These are phyloP conservation scores for Sugiyamaella qingdaonensis DNA, from an alignment of 805 yeast species.

Conservation along the genomic window DNA sequence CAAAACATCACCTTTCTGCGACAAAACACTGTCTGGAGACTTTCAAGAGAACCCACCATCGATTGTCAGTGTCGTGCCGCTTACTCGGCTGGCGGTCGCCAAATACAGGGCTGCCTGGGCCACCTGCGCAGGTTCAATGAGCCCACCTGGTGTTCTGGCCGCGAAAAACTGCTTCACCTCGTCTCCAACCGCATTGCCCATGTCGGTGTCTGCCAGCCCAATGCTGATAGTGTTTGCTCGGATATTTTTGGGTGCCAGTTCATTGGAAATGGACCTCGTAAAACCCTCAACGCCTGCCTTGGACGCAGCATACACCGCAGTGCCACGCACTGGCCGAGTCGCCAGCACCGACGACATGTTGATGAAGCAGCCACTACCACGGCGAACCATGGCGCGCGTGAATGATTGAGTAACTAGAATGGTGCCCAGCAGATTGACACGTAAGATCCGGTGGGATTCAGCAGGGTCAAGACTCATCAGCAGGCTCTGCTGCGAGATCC, in stretches of 20 bases:
- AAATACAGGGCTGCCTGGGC: slow-evolving; percentile 23
- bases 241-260: slow-evolving; percentile 48
- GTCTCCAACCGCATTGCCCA: slow-evolving; percentile 32
- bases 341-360: slow-evolving; percentile 68
- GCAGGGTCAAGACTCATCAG: slow-evolving; percentile 40
- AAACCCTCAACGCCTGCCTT: slow-evolving; percentile 69
- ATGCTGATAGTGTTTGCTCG: slow-evolving; percentile 66
- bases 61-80: slow-evolving; percentile 15
- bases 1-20: no score
- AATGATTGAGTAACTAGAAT: slow-evolving; percentile 54
- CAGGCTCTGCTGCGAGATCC: slow-evolving; percentile 55
- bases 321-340: slow-evolving; percentile 44
- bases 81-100: slow-evolving; percentile 15
- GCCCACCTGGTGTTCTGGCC: slow-evolving; percentile 9
- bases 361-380: slow-evolving; percentile 41
- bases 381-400: slow-evolving; percentile 47
- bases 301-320: slow-evolving; percentile 62
- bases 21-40: no score
- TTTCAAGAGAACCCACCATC: slow-evolving; percentile 20
- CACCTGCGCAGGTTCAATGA: slow-evolving; percentile 15
- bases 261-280: slow-evolving; percentile 55
- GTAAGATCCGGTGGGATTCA: slow-evolving; percentile 45
- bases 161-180: slow-evolving; percentile 10
- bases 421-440: slow-evolving; percentile 57
- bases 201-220: slow-evolving; percentile 64